Conservation (phyloP, 441 rosid species). For the Adansonia rubrostipa region DNA sequence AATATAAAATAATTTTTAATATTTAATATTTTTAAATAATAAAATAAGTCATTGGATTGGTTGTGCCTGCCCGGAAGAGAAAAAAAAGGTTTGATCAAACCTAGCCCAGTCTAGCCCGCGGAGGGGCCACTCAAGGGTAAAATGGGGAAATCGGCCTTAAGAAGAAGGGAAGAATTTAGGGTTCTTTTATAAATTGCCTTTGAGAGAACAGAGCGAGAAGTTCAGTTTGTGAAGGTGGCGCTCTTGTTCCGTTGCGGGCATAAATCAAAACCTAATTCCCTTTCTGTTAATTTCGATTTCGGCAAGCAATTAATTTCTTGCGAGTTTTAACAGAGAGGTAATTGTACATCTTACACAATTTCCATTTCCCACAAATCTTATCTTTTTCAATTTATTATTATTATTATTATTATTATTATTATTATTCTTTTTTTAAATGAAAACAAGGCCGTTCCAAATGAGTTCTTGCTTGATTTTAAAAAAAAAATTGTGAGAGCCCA, state of each 20-base stretch:
- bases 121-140: not conserved
- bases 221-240: not conserved
- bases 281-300: not conserved
- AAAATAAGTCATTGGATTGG: too few relatives aligned
- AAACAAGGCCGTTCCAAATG: slow-evolving; percentile 57
- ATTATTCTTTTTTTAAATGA: too few relatives aligned
- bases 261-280: not conserved
- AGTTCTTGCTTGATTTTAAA: slow-evolving; percentile 31
- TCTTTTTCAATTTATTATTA: too few relatives aligned
- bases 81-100: too few relatives aligned
- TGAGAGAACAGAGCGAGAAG: not conserved
- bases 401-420: too few relatives aligned
- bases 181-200: slow-evolving; percentile 2
- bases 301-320: slow-evolving; percentile 24
- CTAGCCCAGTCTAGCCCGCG: too few relatives aligned
- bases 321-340: slow-evolving; percentile 21
- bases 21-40: too few relatives aligned
- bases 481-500: slow-evolving; percentile 31
- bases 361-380: not conserved
- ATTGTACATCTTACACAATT: slow-evolving; percentile 2
- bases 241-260: not conserved
- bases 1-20: too few relatives aligned
- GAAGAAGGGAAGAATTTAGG: not conserved
- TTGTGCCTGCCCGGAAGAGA: too few relatives aligned
- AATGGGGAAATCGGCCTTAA: not conserved